Evolutionary conservation across 2,329 filamentous ascomycete species (phyloP).

Genomic region (Dichotomopilus funicola): DNA sequence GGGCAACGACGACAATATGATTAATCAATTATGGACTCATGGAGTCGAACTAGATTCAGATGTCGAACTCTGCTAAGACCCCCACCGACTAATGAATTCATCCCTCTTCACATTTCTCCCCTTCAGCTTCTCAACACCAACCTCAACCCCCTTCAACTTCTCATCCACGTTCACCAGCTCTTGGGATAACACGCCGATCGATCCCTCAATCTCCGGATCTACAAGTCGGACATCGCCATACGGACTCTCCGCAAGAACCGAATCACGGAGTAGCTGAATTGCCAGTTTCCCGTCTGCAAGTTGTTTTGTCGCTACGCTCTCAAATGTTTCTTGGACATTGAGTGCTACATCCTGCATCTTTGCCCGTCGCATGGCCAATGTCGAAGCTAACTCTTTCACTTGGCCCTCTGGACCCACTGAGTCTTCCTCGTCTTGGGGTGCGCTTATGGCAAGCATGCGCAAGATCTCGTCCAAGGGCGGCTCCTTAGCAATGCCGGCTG

Average conservation of each 20-base stretch:
- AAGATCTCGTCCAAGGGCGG: slow-evolving; percentile 43
- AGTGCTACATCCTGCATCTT: slow-evolving; percentile 40
- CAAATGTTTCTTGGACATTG: slow-evolving; percentile 46
- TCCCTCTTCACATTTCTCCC: slow-evolving; percentile 42
- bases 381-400: slow-evolving; percentile 24
- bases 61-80: slow-evolving; percentile 1
- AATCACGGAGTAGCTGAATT: slow-evolving; percentile 44
- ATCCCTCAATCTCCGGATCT: slow-evolving; percentile 47
- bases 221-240: slow-evolving; percentile 43
- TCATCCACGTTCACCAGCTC: slow-evolving; percentile 38
- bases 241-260: slow-evolving; percentile 46
- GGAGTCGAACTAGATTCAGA: not conserved
- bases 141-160: slow-evolving; percentile 34
- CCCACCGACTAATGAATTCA: slow-evolving; percentile 43
- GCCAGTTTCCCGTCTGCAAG: slow-evolving; percentile 43
- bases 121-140: slow-evolving; percentile 30
- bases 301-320: slow-evolving; percentile 35
- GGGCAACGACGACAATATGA: not conserved
- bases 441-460: slow-evolving; percentile 39
- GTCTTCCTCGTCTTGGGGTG: slow-evolving; percentile 15
- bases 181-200: slow-evolving; percentile 40
- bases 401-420: slow-evolving; percentile 13
- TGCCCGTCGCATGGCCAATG: slow-evolving; percentile 34
- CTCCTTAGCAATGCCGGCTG: slow-evolving; percentile 28
- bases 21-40: not conserved